phyloP scores from a whole-genome alignment of 495 filamentous ascomycete species.

The Penicillium argentinense region DNA sequence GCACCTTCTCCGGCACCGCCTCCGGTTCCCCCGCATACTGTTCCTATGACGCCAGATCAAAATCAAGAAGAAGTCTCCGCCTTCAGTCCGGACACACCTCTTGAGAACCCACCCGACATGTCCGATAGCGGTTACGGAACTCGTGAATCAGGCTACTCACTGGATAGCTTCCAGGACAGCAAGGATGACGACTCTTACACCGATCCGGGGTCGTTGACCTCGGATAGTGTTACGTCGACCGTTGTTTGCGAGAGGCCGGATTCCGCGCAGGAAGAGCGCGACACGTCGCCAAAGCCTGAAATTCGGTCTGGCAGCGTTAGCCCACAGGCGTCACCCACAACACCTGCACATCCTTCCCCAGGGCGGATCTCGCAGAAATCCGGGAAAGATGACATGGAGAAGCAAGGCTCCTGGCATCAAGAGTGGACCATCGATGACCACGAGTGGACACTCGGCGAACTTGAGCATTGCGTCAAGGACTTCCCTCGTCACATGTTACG shows the following conservation, averaged over 20 bases:
- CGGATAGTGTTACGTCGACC: constrained; percentile 31
- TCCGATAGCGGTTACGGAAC: constrained; percentile 42
- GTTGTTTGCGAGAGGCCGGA: constrained; percentile 27
- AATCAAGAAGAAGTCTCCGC: constrained; percentile 44
- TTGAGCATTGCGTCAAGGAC: constrained; percentile 43
- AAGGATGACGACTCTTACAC: constrained; percentile 34
- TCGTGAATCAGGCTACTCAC: constrained; percentile 28
- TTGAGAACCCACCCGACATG: constrained; percentile 40
- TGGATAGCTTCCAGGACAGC: constrained; percentile 24
- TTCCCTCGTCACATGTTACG: constrained; percentile 45
- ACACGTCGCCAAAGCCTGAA: constrained; percentile 23
- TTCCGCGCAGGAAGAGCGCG: constrained; percentile 17
- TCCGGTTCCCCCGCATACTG: constrained; percentile 25
- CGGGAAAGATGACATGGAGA: constrained; percentile 34
- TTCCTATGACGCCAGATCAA: constrained; percentile 40
- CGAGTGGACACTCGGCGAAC: constrained; percentile 47
- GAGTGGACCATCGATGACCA: constrained; percentile 48
- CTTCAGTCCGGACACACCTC: constrained; percentile 47
- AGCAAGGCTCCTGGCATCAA: constrained; percentile 36
- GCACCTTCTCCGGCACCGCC: constrained; percentile 16
- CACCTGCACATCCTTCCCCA: constrained; percentile 22
- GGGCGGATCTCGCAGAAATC: constrained; percentile 24
- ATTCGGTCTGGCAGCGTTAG: constrained; percentile 29
- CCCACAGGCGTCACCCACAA: constrained; percentile 15
- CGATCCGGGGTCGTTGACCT: constrained; percentile 31